Base-by-base conservation (phyloP, 805 yeast species). In the Ogataea trehalophila region DNA sequence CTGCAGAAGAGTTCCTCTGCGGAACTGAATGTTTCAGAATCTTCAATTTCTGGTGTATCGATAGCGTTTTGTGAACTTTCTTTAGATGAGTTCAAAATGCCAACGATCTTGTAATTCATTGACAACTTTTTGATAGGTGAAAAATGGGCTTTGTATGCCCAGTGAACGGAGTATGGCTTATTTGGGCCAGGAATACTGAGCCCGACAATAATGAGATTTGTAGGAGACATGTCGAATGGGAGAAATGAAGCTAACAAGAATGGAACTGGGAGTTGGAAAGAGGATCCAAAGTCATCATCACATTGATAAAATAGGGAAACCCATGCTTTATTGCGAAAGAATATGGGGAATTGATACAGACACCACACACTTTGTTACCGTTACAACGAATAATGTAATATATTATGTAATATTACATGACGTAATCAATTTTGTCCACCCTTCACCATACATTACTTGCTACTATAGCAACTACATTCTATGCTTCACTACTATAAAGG, bases 51-150 rank as follows among this genome's bases (percentile, higher is more conserved):
- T 39, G 18, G 43, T n/a, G 20, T 31, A 18, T 38, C 43, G 17
- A 33, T 33, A 20, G 44, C 2, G 16, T 16, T 26, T 23, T 37
- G 44, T 37, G 38, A 18, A 16, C 39, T 44, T n/a, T 20, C 47
- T 16, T 34, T 34, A 11, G 47, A n/a, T 7, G 47, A 39, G 38
- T 44, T 44, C 29, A 39, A 17, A 33, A 44, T n/a, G 31, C 38
- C 47, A 39, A 23, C 31, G 17, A 44, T 44, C 16, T 29, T 18
- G 26, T 39, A 39, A 16, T 31, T 22, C 22, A n/a, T 36, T n/a
- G 38, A 8, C 20, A 36, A 17, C 20, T 18, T 36, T 36, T 34
- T 16, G 39, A 36, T 36, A 36, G 38, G 6, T 36, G 38, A 18
- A 36, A 16, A 36, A 36, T 36, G 38, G 38, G 38, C 20, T 17